These are phyloP conservation scores for Planoprotostelium fungivorum DNA, from an alignment of 78 protist genomes.

Conservation along the genomic window DNA sequence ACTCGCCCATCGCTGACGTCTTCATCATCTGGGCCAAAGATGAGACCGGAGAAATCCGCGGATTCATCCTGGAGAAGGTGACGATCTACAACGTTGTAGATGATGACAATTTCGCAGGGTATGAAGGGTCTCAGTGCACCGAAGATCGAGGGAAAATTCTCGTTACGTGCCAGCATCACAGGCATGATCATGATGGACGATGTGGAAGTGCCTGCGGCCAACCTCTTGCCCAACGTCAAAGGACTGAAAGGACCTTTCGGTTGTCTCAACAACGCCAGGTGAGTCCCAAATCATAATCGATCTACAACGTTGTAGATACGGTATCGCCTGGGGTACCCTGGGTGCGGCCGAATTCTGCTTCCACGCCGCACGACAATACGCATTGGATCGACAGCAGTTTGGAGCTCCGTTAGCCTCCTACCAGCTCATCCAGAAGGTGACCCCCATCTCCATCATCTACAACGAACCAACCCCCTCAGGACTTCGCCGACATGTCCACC, in stretches of 20 bases:
- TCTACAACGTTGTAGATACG: slow-evolving; percentile 78
- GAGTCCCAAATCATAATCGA: neutral
- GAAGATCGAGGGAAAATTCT: slow-evolving; percentile 88
- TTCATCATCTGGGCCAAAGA: slow-evolving; percentile 93
- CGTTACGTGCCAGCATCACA: slow-evolving; percentile 89
- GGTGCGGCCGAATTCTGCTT: slow-evolving; percentile 94
- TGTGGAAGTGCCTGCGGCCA: slow-evolving; percentile 72
- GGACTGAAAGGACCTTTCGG: slow-evolving; percentile 74
- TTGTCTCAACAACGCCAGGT: slow-evolving; percentile 50
- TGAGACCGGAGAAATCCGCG: slow-evolving; percentile 78
- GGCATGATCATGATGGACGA: slow-evolving; percentile 90
- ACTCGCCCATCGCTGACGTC: slow-evolving; percentile 95
- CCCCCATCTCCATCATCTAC: neutral
- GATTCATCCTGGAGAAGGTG: slow-evolving; percentile 77
- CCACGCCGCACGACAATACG: slow-evolving; percentile 72
- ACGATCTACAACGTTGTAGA: neutral
- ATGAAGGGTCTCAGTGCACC: slow-evolving; percentile 87
- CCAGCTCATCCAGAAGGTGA: slow-evolving; percentile 82
- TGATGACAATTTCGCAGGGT: slow-evolving; percentile 26
- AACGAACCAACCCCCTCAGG: slow-evolving; percentile 4
- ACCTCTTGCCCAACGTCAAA: slow-evolving; percentile 69
- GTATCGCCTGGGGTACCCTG: slow-evolving; percentile 92
- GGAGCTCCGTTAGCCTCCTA: slow-evolving; percentile 87
- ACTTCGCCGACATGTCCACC: slow-evolving; percentile 89
- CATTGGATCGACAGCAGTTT: slow-evolving; percentile 88